Evolutionary conservation across 192 early-diverging fungal genomes (phyloP), one percentile per base, ranked within the genome.

Genomic region (Cetraspora pellucida): DNA sequence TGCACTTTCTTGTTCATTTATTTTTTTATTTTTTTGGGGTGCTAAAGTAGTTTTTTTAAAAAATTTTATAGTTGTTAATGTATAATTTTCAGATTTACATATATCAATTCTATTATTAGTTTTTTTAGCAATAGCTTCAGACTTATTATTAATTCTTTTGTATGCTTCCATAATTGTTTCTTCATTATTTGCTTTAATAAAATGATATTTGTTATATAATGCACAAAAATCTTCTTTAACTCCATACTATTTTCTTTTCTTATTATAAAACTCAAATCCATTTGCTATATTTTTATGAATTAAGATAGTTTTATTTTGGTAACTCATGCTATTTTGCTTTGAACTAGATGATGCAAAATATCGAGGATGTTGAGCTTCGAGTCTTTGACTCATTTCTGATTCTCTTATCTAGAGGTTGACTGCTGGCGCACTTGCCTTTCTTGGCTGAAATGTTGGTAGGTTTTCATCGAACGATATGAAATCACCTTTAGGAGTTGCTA

Each of bases 401-500:
- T n/a, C n/a, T 68, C 44, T 3, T 46, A 47, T 47, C 45, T 43
- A 7, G 2, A 37, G 44, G 45, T 69, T 4, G 31, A 69, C 19
- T 69, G 44, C 44, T 43, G 25, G 44, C 44, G 3, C 66, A 2
- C n/a, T 69, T 69, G 2, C 45, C n/a, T 69, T 43, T 69, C 2
- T 23, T 61, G 59, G 59, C 23, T 61, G 59, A 3, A 11, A 14
- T 19, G 37, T 69, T 25, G 25, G 66, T 47, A 43, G 66, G 45
- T 69, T 69, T 69, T 69, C 37, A 49, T 69, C 25, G n/a, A 69
- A 69, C 46, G 66, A 69, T 45, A 69, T 69, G 44, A 69, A 11
- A 69, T 69, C 66, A 25, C 66, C 44, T 69, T 69, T 30, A 0
- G 66, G 44, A 49, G 10, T 2, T n/a, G 45, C 43, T 8, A 30